phyloP scores from a whole-genome alignment of 306 rosid genomes.

The Parietaria judaica region DNA sequence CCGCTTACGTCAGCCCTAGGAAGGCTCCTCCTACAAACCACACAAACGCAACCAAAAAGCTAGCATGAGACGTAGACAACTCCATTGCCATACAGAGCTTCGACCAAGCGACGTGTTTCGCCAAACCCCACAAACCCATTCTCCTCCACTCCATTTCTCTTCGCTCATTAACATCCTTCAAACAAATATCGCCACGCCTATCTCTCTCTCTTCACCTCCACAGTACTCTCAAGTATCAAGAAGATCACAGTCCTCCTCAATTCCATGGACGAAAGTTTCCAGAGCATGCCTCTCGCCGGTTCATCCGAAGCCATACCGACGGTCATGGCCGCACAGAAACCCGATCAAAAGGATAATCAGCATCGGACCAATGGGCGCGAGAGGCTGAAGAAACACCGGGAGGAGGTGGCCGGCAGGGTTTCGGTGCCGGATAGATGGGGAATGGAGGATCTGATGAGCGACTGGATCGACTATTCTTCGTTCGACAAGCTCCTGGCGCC shows the following conservation, averaged over 20 bases:
- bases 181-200: not conserved
- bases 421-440: conserved; percentile 56
- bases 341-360: not conserved
- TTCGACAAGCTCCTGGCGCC: conserved; percentile 54
- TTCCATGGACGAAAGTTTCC: not conserved
- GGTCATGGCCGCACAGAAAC: not conserved
- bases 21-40: conserved; percentile 19
- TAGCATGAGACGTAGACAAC: conserved; percentile 34
- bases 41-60: conserved; percentile 27
- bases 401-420: conserved; percentile 44
- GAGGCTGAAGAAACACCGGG: conserved; percentile 51
- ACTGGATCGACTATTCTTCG: conserved; percentile 46
- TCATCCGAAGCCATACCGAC: not conserved
- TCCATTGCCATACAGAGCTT: conserved; percentile 40
- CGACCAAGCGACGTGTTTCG: conserved; percentile 32
- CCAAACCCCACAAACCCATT: conserved; percentile 28
- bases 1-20: no score
- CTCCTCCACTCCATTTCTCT: not conserved
- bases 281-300: no score
- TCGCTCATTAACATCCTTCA: not conserved
- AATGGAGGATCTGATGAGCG: conserved; percentile 43
- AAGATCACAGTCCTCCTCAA: no score
- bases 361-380: conserved; percentile 27
- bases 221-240: no score
- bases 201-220: not conserved